Conservation (phyloP, 2,329 filamentous ascomycete genomes). For the Alternaria postmessia region DNA sequence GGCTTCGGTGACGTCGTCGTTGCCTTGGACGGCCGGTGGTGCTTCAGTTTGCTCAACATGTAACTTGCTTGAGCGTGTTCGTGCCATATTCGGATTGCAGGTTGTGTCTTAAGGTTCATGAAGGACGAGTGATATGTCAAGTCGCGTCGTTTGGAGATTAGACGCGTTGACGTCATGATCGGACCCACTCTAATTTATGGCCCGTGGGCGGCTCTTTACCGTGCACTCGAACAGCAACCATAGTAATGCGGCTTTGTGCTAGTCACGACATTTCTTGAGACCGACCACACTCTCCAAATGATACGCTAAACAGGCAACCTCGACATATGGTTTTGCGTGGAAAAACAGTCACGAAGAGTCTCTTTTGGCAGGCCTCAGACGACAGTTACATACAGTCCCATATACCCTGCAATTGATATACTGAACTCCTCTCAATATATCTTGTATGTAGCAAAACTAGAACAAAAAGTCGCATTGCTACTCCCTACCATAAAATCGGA, state of each 20-base stretch:
- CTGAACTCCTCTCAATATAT: not conserved
- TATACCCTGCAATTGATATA: not conserved
- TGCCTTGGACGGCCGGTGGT: constrained; percentile 4
- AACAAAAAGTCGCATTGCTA: not conserved
- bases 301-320: not conserved
- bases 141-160: constrained; percentile 2
- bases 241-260: not conserved
- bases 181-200: not conserved
- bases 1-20: constrained; percentile 16
- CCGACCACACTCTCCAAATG: not conserved
- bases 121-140: not conserved
- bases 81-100: constrained; percentile 18
- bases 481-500: not conserved
- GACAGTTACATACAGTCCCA: not conserved
- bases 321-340: not conserved
- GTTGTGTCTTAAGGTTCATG: not conserved
- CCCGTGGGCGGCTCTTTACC: not conserved
- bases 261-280: not conserved
- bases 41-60: not conserved
- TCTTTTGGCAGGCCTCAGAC: not conserved
- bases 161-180: constrained; percentile 16
- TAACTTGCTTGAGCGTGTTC: constrained; percentile 21
- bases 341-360: not conserved
- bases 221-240: not conserved
- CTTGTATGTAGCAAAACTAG: not conserved